These are phyloP conservation scores for Leptographium wingfieldii DNA, from an alignment of 2,329 filamentous ascomycete genomes.

Conservation along the genomic window DNA sequence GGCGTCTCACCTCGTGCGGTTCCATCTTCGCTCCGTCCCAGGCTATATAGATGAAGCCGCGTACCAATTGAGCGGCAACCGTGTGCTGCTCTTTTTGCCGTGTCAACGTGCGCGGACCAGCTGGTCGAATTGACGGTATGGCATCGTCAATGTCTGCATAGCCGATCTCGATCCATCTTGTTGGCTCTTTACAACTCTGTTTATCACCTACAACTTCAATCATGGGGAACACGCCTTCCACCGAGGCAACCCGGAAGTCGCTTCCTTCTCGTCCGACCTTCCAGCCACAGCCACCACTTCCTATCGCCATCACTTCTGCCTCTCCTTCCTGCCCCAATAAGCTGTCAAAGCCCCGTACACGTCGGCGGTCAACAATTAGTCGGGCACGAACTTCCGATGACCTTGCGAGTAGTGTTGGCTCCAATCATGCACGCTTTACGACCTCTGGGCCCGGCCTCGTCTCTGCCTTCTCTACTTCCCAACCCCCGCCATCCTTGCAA, in stretches of 20 bases:
- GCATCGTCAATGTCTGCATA: conserved; percentile 25
- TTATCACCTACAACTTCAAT: conserved; percentile 9
- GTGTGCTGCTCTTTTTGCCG: conserved; percentile 1
- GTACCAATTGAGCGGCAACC: conserved; percentile 10
- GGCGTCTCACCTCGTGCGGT: neutral
- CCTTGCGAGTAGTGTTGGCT: conserved; percentile 17
- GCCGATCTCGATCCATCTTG: conserved; percentile 15
- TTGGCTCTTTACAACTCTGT: neutral
- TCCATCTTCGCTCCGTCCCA: neutral
- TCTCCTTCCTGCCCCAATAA: conserved; percentile 22
- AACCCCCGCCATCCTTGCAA: neutral
- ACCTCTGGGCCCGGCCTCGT: conserved; percentile 14
- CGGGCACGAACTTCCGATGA: conserved; percentile 24
- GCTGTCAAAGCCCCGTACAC: conserved; percentile 37
- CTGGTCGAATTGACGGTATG: conserved; percentile 25
- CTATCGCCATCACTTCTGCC: neutral
- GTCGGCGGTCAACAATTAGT: conserved; percentile 27
- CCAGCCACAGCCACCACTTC: neutral
- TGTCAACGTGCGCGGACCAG: conserved; percentile 13
- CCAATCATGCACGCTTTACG: conserved; percentile 15
- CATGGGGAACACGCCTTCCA: conserved; percentile 41
- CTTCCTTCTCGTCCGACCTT: neutral
- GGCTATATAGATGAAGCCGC: conserved; percentile 17
- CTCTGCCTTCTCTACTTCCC: neutral
- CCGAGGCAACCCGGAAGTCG: conserved; percentile 26